Percentiles rank a stretch among this genome's conserved stretches.
phyloP scores from a whole-genome alignment of 805 yeast species.

The Hanseniaspora guilliermondii region DNA sequence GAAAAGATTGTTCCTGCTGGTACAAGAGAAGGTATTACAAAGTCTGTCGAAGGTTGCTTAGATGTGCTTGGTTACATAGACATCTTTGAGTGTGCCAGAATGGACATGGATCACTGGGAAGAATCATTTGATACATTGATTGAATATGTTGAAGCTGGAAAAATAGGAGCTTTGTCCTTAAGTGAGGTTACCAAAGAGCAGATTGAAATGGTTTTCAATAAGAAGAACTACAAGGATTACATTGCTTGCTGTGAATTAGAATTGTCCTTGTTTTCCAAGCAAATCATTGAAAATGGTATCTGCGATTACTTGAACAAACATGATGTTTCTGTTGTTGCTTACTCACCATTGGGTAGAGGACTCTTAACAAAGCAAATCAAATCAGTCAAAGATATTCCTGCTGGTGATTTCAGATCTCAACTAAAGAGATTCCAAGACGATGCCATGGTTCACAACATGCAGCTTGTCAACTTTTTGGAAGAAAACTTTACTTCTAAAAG shows the following conservation, averaged over 20 bases:
- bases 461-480: slow-evolving; percentile 37
- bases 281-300: slow-evolving; percentile 50
- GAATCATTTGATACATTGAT: slow-evolving; percentile 45
- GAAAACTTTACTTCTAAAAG: slow-evolving; percentile 32
- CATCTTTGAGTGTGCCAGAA: slow-evolving; percentile 61
- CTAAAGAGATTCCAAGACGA: slow-evolving; percentile 52
- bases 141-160: slow-evolving; percentile 47
- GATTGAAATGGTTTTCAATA: slow-evolving; percentile 39
- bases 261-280: slow-evolving; percentile 57
- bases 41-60: slow-evolving; percentile 36
- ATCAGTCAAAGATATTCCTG: slow-evolving; percentile 36
- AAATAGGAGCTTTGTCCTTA: slow-evolving; percentile 56
- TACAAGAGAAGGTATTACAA: slow-evolving; percentile 34
- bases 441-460: slow-evolving; percentile 41
- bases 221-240: slow-evolving; percentile 36
- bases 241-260: slow-evolving; percentile 68
- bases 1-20: slow-evolving; percentile 37
- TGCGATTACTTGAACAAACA: slow-evolving; percentile 45
- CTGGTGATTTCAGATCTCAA: slow-evolving; percentile 40
- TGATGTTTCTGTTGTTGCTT: slow-evolving; percentile 58
- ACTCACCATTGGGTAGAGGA: slow-evolving; percentile 78
- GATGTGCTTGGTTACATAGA: slow-evolving; percentile 38
- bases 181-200: slow-evolving; percentile 60
- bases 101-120: slow-evolving; percentile 49
- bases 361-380: slow-evolving; percentile 52